Conservation (phyloP, 2,329 filamentous ascomycete genomes). For the Ceratocystis colombiana region DNA sequence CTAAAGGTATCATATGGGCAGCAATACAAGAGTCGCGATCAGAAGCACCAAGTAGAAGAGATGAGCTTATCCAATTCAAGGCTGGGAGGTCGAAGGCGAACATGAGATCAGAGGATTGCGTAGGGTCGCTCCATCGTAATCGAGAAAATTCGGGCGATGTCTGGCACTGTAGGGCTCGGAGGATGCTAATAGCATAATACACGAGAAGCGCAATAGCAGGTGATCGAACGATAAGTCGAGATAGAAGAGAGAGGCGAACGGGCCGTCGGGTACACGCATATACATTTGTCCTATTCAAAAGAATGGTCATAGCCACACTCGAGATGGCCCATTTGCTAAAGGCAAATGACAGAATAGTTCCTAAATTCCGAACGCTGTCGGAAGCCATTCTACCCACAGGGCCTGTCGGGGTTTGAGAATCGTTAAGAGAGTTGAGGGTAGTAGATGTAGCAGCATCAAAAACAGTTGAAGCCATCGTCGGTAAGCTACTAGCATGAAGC, state of each 20-base stretch:
- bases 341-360: slow-evolving; percentile 79
- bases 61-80: slow-evolving; percentile 62
- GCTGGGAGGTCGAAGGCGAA: slow-evolving; percentile 60
- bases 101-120: slow-evolving; percentile 56
- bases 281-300: slow-evolving; percentile 85
- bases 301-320: slow-evolving; percentile 74
- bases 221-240: slow-evolving; percentile 59
- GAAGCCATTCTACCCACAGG: slow-evolving; percentile 43
- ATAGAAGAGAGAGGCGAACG: slow-evolving; percentile 62
- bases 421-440: slow-evolving; percentile 16
- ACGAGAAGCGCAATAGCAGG: slow-evolving; percentile 60
- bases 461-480: slow-evolving; percentile 14
- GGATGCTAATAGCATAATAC: slow-evolving; percentile 56
- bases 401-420: slow-evolving; percentile 26
- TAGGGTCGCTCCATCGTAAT: slow-evolving; percentile 58
- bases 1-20: slow-evolving; percentile 53
- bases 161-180: slow-evolving; percentile 87
- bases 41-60: slow-evolving; percentile 60
- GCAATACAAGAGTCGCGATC: slow-evolving; percentile 67
- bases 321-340: slow-evolving; percentile 87
- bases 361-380: slow-evolving; percentile 58
- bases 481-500: not conserved
- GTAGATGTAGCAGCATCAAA: slow-evolving; percentile 3
- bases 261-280: slow-evolving; percentile 81
- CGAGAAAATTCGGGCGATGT: slow-evolving; percentile 63